Percentiles rank a stretch among this genome's conserved stretches.
Evolutionary conservation across 371 early-diverging fungal genomes (phyloP).

Genomic region (Blastocladiella emersonii): DNA sequence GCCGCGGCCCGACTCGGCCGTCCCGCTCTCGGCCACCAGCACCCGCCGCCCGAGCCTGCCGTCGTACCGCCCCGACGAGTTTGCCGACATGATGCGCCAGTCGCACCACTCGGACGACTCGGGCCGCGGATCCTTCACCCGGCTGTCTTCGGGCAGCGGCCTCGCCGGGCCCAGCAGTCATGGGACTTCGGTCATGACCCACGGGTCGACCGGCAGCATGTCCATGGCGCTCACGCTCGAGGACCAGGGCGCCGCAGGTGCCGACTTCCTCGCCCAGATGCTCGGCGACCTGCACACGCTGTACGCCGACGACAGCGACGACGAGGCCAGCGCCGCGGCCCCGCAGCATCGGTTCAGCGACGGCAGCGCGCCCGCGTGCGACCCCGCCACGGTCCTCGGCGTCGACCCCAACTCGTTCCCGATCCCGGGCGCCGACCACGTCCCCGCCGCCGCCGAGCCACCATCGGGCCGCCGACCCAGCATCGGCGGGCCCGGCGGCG

Average conservation of each 20-base stretch:
- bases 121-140: not conserved
- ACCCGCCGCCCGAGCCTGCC: not conserved
- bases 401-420: not conserved
- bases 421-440: too few species aligned
- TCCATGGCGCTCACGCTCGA: not conserved
- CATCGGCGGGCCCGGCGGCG: not conserved
- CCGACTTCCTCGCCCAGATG: conserved; percentile 3
- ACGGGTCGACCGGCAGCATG: not conserved
- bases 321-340: not conserved
- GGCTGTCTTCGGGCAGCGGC: too few species aligned
- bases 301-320: not conserved
- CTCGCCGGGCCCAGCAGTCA: too few species aligned
- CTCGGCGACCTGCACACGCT: conserved; percentile 5
- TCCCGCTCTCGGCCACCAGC: too few species aligned
- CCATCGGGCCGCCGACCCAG: not conserved
- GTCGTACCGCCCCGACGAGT: not conserved
- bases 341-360: too few species aligned
- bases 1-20: too few species aligned
- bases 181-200: not conserved
- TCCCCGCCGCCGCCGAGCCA: not conserved
- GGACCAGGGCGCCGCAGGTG: not conserved
- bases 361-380: too few species aligned
- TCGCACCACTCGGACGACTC: conserved; percentile 1
- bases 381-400: not conserved
- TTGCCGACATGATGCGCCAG: not conserved